Evolutionary conservation across 345 rosid species (phyloP), one percentile per base, ranked within the genome.

Genomic region (Passiflora organensis): DNA sequence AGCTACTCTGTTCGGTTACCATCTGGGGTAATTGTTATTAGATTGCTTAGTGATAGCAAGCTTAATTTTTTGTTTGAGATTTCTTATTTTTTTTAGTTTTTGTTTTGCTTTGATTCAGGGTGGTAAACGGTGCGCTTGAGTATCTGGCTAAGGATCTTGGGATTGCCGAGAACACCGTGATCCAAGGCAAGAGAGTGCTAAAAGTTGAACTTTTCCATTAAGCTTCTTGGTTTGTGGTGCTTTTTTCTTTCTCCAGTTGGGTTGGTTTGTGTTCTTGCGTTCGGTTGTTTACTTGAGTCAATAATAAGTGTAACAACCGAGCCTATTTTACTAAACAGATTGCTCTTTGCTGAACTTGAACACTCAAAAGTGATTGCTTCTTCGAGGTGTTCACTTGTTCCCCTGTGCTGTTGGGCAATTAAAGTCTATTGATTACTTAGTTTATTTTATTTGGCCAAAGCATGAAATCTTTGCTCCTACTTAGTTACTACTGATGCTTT

Each of bases 121-220:
- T 93, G 28, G 96, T 93, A 57, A 93, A 93, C 68, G 95, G 99
- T 22, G 88, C 99, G 48, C 91, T 93, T 41, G 97, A 93, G 52
- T 93, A 86, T 75, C 93, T 93, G 48, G 79, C 96, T 51, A 83
- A 80, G 83, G 97, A 93, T 79, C 99, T 93, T 66, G 97, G 89
- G 25, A 83, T 93, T 55, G 82, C 79, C 21, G 87, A 93, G 49
- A 93, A 93, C 65, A 59, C 95, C 34, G 97, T 78, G 22, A 45
- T 89, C 62, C 97, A 93, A 85, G 99, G 99, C 79, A 76, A 68
- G 86, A 42, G 23, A 15, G 43, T 52, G n/a, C 8, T 24, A 28
- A 17, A 8, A 28, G 25, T 24, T 41, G 11, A 11, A 23, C 34
- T 2, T 28, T 28, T 28, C 34, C 3, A 2, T 28, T 28, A 28